A percentile compares a stretch with the other conserved stretches of the same genome.
phyloP scores from a whole-genome alignment of 1,284 basidiomycete genomes.

The Ustilago loliicola region DNA sequence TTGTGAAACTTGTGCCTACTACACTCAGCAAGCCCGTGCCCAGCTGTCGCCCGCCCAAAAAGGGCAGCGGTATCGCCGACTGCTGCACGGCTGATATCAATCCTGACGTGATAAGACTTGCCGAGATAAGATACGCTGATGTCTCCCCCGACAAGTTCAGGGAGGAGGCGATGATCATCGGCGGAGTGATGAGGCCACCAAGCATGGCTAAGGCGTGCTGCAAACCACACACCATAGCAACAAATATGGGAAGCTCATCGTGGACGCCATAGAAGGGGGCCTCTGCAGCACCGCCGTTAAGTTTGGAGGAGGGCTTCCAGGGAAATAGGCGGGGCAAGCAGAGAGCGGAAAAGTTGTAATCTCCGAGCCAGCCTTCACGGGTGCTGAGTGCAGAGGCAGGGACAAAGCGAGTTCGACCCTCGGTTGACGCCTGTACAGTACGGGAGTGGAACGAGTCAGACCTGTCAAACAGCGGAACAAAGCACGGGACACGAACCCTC shows the following conservation, averaged over 20 bases:
- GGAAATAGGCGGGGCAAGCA: slow-evolving; percentile 57
- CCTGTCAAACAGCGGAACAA: slow-evolving; percentile 8
- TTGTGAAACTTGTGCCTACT: slow-evolving; percentile 87
- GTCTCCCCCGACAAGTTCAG: slow-evolving; percentile 70
- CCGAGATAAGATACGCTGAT: slow-evolving; percentile 84
- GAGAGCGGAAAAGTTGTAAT: slow-evolving; percentile 55
- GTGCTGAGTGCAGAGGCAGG: too few species aligned
- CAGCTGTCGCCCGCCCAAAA: slow-evolving; percentile 75
- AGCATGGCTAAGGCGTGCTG: slow-evolving; percentile 86
- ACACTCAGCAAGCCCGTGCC: slow-evolving; percentile 85
- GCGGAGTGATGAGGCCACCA: slow-evolving; percentile 81
- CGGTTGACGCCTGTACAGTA: background rate
- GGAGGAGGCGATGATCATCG: slow-evolving; percentile 76
- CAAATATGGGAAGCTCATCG: slow-evolving; percentile 55
- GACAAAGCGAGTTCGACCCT: background rate
- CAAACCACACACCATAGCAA: slow-evolving; percentile 70
- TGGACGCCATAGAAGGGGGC: slow-evolving; percentile 63
- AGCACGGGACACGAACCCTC: background rate
- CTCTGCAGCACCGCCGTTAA: slow-evolving; percentile 26
- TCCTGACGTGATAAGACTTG: slow-evolving; percentile 79
- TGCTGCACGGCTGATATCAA: slow-evolving; percentile 83
- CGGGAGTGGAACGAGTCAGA: background rate
- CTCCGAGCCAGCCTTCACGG: slow-evolving; percentile 57
- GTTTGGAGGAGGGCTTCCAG: slow-evolving; percentile 43
- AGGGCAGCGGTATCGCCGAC: slow-evolving; percentile 77